Evolutionary conservation across 768 basidiomycete genomes (phyloP).

Genomic region (Serendipita sp.): DNA sequence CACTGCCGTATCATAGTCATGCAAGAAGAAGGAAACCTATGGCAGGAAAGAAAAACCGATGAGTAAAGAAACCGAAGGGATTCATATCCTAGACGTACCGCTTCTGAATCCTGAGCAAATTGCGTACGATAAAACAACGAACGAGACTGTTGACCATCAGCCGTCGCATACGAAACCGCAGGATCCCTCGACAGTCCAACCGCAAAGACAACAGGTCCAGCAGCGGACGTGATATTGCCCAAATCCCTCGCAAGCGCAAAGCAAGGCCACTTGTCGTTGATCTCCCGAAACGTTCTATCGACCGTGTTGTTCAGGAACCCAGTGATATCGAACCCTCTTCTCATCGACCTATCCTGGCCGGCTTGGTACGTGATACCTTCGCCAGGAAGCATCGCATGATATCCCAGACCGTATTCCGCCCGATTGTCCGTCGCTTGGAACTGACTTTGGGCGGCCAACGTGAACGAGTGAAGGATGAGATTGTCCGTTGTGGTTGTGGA

Average conservation of each 20-base stretch:
- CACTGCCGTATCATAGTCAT: neutral
- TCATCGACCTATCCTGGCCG: neutral
- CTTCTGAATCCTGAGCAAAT: neutral
- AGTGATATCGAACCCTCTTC: constrained; percentile 1
- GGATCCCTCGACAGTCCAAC: constrained; percentile 6
- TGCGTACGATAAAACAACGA: neutral
- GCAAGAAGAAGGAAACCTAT: neutral
- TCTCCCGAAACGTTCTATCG: constrained; percentile 8
- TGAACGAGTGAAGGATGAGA: neutral
- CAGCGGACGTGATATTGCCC: neutral
- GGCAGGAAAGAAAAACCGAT: neutral
- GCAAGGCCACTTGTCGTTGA: constrained; percentile 8
- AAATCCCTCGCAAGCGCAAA: constrained; percentile 11
- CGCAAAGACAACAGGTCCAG: constrained; percentile 9
- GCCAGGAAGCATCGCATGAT: neutral
- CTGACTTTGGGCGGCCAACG: neutral
- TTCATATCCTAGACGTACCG: no score
- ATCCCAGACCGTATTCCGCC: neutral
- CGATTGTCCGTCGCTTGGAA: constrained; percentile 1
- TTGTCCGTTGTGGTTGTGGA: neutral
- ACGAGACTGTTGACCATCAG: neutral
- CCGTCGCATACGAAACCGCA: neutral
- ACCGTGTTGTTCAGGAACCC: constrained; percentile 6
- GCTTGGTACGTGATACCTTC: constrained; percentile 8
- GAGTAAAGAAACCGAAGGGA: neutral